phyloP scores from a whole-genome alignment of 108 stramenopile genomes.

The Phaeodactylum tricornutum region DNA sequence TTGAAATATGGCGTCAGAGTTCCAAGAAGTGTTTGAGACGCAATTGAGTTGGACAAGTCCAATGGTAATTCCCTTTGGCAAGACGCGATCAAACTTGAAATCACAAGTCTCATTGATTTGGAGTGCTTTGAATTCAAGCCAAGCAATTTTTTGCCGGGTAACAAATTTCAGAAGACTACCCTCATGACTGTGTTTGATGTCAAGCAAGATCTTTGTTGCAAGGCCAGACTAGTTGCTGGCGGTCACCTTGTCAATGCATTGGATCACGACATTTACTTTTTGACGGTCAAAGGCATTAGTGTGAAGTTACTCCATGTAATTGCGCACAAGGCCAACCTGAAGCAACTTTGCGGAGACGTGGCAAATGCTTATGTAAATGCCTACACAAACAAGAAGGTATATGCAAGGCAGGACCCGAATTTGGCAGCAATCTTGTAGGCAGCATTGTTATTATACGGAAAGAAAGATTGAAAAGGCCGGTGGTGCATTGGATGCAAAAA shows the following conservation, averaged over 20 bases:
- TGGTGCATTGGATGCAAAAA: neutral
- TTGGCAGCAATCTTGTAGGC: conserved; percentile 9
- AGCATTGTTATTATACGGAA: conserved; percentile 1
- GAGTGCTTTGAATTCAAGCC: neutral
- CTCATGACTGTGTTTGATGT: conserved; percentile 13
- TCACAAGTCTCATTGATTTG: neutral
- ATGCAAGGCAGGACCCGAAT: conserved; percentile 19
- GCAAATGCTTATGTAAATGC: conserved; percentile 32
- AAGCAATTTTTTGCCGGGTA: neutral
- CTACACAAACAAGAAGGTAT: conserved; percentile 11
- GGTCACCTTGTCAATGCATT: conserved; percentile 28
- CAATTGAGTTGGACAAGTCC: too few relatives aligned
- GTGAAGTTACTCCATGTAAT: conserved; percentile 17
- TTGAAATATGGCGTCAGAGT: too few relatives aligned
- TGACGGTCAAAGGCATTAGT: conserved; percentile 17
- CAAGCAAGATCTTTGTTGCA: conserved; percentile 18
- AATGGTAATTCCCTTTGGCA: too few relatives aligned
- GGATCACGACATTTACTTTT: conserved; percentile 10
- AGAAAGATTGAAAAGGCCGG: neutral
- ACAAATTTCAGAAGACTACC: conserved; percentile 1
- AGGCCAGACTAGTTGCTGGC: conserved; percentile 24
- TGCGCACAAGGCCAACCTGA: conserved; percentile 22
- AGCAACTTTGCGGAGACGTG: conserved; percentile 20
- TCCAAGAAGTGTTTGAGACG: too few relatives aligned
- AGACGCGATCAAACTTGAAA: neutral